Conservation (phyloP, 2,329 filamentous ascomycete species). For the Colletotrichum nymphaeae region DNA sequence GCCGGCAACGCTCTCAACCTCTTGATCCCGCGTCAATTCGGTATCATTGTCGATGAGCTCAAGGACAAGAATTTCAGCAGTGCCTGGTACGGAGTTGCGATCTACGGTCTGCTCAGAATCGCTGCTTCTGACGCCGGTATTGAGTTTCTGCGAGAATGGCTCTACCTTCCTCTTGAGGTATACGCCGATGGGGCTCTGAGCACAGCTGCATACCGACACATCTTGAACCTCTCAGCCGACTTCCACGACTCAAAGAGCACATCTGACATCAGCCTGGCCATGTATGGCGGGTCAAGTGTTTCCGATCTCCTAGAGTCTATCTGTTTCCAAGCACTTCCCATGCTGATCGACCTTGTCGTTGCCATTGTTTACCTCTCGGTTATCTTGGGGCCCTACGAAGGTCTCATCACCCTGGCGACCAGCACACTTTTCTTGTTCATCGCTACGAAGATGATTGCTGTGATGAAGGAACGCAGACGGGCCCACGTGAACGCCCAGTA, state of each 20-base stretch:
- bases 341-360: slow-evolving; percentile 69
- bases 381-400: slow-evolving; percentile 70
- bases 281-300: slow-evolving; percentile 64
- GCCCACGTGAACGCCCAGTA: slow-evolving; percentile 64
- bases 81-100: slow-evolving; percentile 63
- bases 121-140: slow-evolving; percentile 66
- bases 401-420: slow-evolving; percentile 70
- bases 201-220: slow-evolving; percentile 67
- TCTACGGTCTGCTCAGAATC: slow-evolving; percentile 64
- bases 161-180: slow-evolving; percentile 69
- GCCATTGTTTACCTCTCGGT: slow-evolving; percentile 70
- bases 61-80: slow-evolving; percentile 41
- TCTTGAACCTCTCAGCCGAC: slow-evolving; percentile 70
- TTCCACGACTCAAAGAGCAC: slow-evolving; percentile 72
- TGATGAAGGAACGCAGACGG: slow-evolving; percentile 60
- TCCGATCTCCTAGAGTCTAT: slow-evolving; percentile 68
- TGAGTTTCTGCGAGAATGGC: slow-evolving; percentile 63
- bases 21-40: slow-evolving; percentile 83
- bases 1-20: slow-evolving; percentile 79
- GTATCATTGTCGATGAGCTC: slow-evolving; percentile 80
- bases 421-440: slow-evolving; percentile 67
- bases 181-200: slow-evolving; percentile 66
- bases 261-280: slow-evolving; percentile 68
- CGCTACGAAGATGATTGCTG: slow-evolving; percentile 62
- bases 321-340: slow-evolving; percentile 68